Evolutionary conservation across 2,329 filamentous ascomycete genomes (phyloP).

Genomic region (Pyrenochaeta sp.): DNA sequence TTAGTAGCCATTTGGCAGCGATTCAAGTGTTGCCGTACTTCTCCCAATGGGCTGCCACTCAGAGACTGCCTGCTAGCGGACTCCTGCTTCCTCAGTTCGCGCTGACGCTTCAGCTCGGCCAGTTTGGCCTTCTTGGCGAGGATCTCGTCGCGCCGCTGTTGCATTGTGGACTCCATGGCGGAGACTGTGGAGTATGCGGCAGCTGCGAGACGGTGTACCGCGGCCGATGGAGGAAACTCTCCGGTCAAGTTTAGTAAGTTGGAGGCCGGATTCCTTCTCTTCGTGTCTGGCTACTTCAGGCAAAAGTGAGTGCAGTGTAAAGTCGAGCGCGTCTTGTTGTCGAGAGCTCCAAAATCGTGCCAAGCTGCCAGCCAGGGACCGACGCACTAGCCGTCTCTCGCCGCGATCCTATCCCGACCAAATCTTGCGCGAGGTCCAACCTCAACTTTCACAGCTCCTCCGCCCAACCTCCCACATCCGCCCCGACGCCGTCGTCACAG

Average conservation of each 20-base stretch:
- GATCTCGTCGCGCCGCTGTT: constrained; percentile 92
- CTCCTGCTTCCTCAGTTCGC: constrained; percentile 82
- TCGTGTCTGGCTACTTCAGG: neutral
- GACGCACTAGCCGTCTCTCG: constrained; percentile 17
- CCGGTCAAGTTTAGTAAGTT: neutral
- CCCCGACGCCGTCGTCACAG: constrained; percentile 30
- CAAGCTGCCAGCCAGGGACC: constrained; percentile 34
- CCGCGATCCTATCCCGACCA: constrained; percentile 22
- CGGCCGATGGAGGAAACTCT: neutral
- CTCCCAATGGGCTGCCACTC: constrained; percentile 68
- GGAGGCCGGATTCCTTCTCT: neutral
- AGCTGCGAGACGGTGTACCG: constrained; percentile 1
- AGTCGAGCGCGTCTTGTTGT: constrained; percentile 11
- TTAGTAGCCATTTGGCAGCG: constrained; percentile 14
- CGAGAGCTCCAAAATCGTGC: constrained; percentile 27
- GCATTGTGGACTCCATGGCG: constrained; percentile 65
- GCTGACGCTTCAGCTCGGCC: constrained; percentile 91
- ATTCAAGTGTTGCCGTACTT: constrained; percentile 63
- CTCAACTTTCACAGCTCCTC: constrained; percentile 37
- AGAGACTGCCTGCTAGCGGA: constrained; percentile 71
- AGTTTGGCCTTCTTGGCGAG: constrained; percentile 96
- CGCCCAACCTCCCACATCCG: constrained; percentile 29
- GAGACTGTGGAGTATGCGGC: constrained; percentile 11
- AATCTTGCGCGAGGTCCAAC: constrained; percentile 41
- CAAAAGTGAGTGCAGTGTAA: neutral